phyloP scores from a whole-genome alignment of 352 stramenopile genomes.

The Pythium vanterpoolii region DNA sequence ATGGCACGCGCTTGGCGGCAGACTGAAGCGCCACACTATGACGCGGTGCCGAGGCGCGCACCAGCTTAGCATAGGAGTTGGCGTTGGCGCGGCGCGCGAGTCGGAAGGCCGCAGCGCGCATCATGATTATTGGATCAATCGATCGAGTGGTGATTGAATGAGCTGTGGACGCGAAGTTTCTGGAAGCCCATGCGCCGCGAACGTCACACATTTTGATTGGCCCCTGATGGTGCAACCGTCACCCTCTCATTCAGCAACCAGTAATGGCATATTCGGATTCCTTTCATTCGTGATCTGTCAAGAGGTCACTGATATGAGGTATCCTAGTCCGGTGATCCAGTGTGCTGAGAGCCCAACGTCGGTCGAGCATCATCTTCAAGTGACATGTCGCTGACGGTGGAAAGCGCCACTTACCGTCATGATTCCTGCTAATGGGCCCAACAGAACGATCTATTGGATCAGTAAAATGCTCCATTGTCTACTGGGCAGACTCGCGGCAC shows the following conservation, averaged over 20 bases:
- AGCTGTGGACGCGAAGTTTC: constrained; percentile 22
- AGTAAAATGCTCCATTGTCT: no score
- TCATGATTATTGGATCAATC: constrained; percentile 29
- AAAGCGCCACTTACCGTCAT: no score
- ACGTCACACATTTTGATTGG: neutral
- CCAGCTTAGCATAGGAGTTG: neutral
- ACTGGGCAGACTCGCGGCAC: no score
- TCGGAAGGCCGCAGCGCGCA: constrained; percentile 45
- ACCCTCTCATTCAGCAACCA: neutral
- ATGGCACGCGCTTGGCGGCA: constrained; percentile 1
- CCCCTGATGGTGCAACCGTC: neutral
- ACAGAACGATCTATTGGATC: neutral
- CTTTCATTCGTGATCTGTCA: neutral
- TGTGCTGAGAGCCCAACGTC: no score
- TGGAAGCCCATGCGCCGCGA: constrained; percentile 13
- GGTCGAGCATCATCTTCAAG: no score
- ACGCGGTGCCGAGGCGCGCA: neutral
- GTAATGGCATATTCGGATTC: neutral
- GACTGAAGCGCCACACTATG: neutral
- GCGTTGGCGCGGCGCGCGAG: constrained; percentile 31
- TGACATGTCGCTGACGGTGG: no score
- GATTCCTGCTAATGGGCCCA: no score
- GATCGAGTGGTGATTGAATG: no score
- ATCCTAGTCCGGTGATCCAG: neutral
- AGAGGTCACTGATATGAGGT: no score